Base-by-base conservation (phyloP, 768 basidiomycete genomes). In the Epithele typhae region DNA sequence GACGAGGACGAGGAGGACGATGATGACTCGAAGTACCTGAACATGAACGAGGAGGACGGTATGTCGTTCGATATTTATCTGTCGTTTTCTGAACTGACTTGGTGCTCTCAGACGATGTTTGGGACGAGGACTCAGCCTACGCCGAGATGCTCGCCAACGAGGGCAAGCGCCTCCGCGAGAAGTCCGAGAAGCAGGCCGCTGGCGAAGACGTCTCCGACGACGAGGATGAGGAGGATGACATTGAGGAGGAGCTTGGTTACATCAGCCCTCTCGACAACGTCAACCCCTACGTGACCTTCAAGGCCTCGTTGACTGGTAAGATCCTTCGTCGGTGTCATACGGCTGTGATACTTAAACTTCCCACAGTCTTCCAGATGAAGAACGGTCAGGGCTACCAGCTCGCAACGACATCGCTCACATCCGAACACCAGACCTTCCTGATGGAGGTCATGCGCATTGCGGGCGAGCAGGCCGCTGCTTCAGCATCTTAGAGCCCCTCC, bases 91-190 rank as follows among this genome's bases (percentile, higher is more conserved):
- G n/a, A n/a, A n/a, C n/a, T n/a, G n/a, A n/a, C n/a, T n/a, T n/a
- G n/a, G n/a, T n/a, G n/a, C 27, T 21, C 30, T 51, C 55, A 82
- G 90, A 88, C 60, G 92, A 94, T 63, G 88, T 92, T 14, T 92
- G 86, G 82, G 91, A 93, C 58, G 84, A 88, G 48, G 88, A 92
- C 56, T 90, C 89, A 7, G 87, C 85, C 6, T 94, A 92, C 61
- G 73, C 92, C 36, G 90, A 93, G 63, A 69, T 91, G 75, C 76
- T 94, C 25, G 91, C 89, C 6, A 79, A 80, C 55, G 86, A 92
- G 87, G 81, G 87, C 37, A 82, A 79, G 25, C 84, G 89, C 43
- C 74, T 88, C 49, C 78, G 87, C 52, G 77, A 81, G 53, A 77
- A 77, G 49, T 73, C 77, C 7, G 76, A 79, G 45, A 74, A 74